Evolutionary conservation across 177 flowering plant genomes (phyloP), one percentile per base, ranked within the genome.

Genomic region (Telopea speciosissima): DNA sequence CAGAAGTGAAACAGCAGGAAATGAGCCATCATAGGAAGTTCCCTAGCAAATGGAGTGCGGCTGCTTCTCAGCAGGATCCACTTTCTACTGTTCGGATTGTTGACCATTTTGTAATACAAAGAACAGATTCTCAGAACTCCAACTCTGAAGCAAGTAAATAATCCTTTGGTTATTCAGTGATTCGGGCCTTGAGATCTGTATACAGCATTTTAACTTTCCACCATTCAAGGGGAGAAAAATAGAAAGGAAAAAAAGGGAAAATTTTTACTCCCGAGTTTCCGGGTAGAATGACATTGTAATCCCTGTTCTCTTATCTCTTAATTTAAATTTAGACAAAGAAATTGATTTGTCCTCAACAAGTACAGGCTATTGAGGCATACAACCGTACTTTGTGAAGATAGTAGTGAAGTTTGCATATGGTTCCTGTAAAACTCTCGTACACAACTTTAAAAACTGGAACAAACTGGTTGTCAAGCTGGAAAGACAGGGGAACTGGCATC

Each of bases 31-130:
- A 24, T 0, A 83, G 91, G 67, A 83, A 74, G 80, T 77, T 68
- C 67, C 97, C 98, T 3, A 94, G 98, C 85, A 94, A 90, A 75
- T 94, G 97, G 97, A 75, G 84, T 25, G 94, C 98, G 45, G 80
- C 83, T 52, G 40, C 78, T 14, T 16, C 79, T 33, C 87, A 86
- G 13, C 97, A 89, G 72, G 98, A 94, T 69, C 98, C 97, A 0
- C 49, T 89, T 10, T 63, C 74, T 63, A 85, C 92, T n/a, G 98
- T 92, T 69, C 83, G 82, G 58, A 80, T 94, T 65, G 91, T 94
- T 24, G 98, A 94, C 36, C 94, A 86, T 40, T 94, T 94, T 83
- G 88, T 87, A 72, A 84, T 94, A 36, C 69, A 71, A 21, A 85
- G 69, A 68, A 78, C 82, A 17, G 74, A 76, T 22, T 23, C 71